phyloP scores from a whole-genome alignment of 2,329 filamentous ascomycete species.

The Alternaria brassicicola region DNA sequence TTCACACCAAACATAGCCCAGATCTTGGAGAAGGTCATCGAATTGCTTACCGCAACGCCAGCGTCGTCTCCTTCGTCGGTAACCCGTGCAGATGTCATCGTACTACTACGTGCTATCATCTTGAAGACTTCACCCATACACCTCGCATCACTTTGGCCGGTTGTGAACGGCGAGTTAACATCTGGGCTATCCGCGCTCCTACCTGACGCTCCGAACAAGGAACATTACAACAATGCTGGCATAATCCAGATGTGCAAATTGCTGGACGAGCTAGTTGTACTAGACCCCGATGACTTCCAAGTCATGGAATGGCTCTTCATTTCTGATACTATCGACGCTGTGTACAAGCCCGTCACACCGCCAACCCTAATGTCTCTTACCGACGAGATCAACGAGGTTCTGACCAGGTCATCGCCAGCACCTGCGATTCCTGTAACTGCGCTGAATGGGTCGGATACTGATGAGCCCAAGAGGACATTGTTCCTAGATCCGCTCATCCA shows the following conservation, averaged over 20 bases:
- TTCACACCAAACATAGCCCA: constrained; percentile 77
- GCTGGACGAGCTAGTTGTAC: constrained; percentile 82
- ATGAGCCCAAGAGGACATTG: constrained; percentile 42
- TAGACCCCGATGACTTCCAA: constrained; percentile 94
- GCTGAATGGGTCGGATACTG: not conserved
- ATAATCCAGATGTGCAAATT: constrained; percentile 93
- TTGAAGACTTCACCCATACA: constrained; percentile 81
- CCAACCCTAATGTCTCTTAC: constrained; percentile 75
- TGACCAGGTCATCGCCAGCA: constrained; percentile 49
- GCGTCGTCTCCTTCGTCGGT: constrained; percentile 91
- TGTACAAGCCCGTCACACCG: constrained; percentile 74
- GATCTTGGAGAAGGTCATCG: constrained; percentile 82
- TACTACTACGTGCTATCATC: constrained; percentile 81
- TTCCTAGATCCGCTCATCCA: constrained; percentile 53
- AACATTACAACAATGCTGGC: constrained; percentile 77
- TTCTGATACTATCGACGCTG: constrained; percentile 93
- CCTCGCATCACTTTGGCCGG: constrained; percentile 84
- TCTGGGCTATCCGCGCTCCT: constrained; percentile 77
- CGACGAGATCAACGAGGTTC: constrained; percentile 81
- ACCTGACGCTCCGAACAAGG: constrained; percentile 69
- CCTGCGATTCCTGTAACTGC: constrained; percentile 4
- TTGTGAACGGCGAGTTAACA: constrained; percentile 85
- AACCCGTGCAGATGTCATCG: constrained; percentile 86
- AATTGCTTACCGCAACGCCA: constrained; percentile 80
- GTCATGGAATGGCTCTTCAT: constrained; percentile 98